These are phyloP conservation scores for Beauveria pseudobassiana DNA, from an alignment of 2,329 filamentous ascomycete species.

Conservation along the genomic window DNA sequence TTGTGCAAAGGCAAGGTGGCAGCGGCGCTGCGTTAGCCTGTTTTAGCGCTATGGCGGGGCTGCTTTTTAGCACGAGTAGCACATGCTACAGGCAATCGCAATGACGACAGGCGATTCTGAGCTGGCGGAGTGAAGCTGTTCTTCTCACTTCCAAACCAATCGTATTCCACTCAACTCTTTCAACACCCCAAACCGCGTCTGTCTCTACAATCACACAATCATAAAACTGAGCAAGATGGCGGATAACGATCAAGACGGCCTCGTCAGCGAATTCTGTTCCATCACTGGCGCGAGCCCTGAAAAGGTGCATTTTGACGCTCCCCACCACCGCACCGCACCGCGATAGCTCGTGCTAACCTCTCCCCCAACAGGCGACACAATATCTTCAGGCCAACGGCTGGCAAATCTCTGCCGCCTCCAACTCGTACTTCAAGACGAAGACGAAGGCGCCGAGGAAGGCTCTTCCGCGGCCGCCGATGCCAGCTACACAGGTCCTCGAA, in stretches of 20 bases:
- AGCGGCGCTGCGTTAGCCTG: background rate
- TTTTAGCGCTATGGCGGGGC: background rate
- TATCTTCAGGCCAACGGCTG: slow-evolving; percentile 60
- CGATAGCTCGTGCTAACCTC: background rate
- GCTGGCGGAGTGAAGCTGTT: background rate
- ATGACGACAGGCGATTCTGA: background rate
- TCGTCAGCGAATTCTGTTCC: slow-evolving; percentile 22
- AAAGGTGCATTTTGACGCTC: slow-evolving; percentile 24
- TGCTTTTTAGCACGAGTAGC: background rate
- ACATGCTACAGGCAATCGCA: background rate
- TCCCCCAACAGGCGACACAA: slow-evolving; percentile 48
- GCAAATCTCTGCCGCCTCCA: slow-evolving; percentile 56
- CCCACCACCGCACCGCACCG: background rate
- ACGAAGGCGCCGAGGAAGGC: slow-evolving; percentile 37
- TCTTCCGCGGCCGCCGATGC: slow-evolving; percentile 28
- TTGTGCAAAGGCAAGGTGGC: background rate
- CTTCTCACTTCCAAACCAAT: slow-evolving; percentile 1
- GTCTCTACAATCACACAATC: background rate
- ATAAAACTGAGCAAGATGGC: slow-evolving; percentile 20
- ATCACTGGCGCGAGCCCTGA: slow-evolving; percentile 22
- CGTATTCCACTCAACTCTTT: background rate
- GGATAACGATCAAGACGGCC: slow-evolving; percentile 19
- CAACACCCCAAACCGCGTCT: background rate
- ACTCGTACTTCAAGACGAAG: slow-evolving; percentile 52
- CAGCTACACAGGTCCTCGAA: slow-evolving; percentile 53